Percentiles rank a stretch among this genome's conserved stretches.
phyloP scores from a whole-genome alignment of 345 rosid genomes.

The Corchorus olitorius region DNA sequence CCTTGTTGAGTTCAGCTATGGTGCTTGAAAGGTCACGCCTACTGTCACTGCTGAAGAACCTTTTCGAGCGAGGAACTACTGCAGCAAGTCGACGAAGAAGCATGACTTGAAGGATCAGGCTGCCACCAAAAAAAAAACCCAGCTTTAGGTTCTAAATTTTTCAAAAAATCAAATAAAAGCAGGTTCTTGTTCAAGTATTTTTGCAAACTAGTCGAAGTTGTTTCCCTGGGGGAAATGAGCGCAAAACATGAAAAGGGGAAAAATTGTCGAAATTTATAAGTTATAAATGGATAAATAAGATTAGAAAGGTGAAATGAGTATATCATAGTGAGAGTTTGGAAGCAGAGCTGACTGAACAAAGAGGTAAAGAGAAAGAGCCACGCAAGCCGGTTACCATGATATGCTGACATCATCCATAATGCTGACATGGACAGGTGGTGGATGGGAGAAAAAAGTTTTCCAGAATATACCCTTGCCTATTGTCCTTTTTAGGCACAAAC shows the following conservation, averaged over 20 bases:
- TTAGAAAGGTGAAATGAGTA: background rate
- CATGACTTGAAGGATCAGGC: conserved; percentile 29
- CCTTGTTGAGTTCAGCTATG: conserved; percentile 62
- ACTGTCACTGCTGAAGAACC: conserved; percentile 38
- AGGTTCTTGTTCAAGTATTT: conserved; percentile 28
- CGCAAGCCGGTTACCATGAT: background rate
- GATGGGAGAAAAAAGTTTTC: background rate
- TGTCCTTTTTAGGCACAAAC: too few species aligned
- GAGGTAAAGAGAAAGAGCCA: background rate
- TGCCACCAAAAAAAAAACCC: background rate
- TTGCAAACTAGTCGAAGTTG: conserved; percentile 23
- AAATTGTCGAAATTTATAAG: background rate
- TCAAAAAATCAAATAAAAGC: background rate
- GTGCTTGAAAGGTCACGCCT: conserved; percentile 29
- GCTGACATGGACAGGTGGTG: background rate
- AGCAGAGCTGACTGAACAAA: background rate
- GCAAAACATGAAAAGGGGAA: background rate
- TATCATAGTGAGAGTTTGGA: background rate
- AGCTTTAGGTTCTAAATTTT: background rate
- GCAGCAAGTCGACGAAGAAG: conserved; percentile 47
- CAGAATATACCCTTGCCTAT: background rate
- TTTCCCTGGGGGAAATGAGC: background rate
- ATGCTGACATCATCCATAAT: background rate
- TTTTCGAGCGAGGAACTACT: conserved; percentile 32
- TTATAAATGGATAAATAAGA: background rate